Evolutionary conservation across 768 basidiomycete genomes (phyloP).

Genomic region (Ramaria rubella): DNA sequence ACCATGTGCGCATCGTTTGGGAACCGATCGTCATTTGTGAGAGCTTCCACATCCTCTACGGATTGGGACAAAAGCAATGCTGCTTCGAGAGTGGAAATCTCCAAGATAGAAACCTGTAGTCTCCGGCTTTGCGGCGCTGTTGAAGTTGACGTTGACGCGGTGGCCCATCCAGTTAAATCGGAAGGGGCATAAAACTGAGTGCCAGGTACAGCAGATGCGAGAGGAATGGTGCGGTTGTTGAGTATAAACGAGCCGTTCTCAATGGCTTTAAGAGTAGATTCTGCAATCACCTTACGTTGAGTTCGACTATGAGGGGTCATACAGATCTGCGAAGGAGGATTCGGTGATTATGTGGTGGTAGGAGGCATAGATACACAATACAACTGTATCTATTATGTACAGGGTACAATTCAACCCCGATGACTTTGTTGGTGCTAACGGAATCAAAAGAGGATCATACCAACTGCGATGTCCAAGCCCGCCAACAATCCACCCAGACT

Average conservation of each 20-base stretch:
- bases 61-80: conserved; percentile 35
- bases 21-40: not conserved
- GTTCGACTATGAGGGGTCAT: not conserved
- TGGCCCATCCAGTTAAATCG: conserved; percentile 4
- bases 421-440: too few relatives aligned
- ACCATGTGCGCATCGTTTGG: conserved; percentile 19
- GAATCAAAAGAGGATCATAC: too few relatives aligned
- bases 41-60: conserved; percentile 9
- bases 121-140: conserved; percentile 4
- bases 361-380: too few relatives aligned
- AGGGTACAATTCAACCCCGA: too few relatives aligned
- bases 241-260: conserved; percentile 37
- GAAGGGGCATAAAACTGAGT: not conserved
- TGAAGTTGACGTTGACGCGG: conserved; percentile 4
- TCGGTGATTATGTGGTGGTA: too few relatives aligned
- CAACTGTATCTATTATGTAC: too few relatives aligned
- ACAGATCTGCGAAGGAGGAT: not conserved
- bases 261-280: conserved; percentile 44
- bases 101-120: conserved; percentile 42
- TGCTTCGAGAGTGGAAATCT: conserved; percentile 60
- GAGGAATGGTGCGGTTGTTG: conserved; percentile 25
- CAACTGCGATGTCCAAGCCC: too few relatives aligned
- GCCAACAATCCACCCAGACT: too few relatives aligned
- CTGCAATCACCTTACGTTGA: conserved; percentile 34
- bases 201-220: conserved; percentile 22